Base-by-base conservation (phyloP, 2,329 filamentous ascomycete species). In the Nemania sp. region DNA sequence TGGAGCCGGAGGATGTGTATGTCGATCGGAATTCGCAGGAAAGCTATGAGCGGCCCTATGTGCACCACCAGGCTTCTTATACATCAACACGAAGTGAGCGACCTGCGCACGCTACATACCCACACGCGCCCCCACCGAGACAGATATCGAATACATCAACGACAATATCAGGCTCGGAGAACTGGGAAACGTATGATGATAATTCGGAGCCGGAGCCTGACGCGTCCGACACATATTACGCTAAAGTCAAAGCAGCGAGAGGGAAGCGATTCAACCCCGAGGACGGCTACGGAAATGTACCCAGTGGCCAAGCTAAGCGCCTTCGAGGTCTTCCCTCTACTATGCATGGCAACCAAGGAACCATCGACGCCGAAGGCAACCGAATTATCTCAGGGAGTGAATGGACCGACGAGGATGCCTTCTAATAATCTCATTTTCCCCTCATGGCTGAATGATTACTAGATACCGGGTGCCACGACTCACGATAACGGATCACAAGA, bases 141-240 rank as follows among this genome's bases (percentile, higher is more conserved):
- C 89, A 93, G 64, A 86, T 88, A 14, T 90, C 87, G 6, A 85
- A 85, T 61, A 86, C 87, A 1, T 92, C 90, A n/a, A 90, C 88
- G 1, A 80, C 80, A 19, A 80, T 89, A 22, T 91, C 89, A 5
- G 90, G 90, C 1, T 96, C 90, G 3, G 93, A 97, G 73, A 97
- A 97, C 70, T 97, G 93, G 93, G 93, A 97, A 73, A 96, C 92
- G 8, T 97, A 94, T 65, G 92, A 94, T 64, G 90, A 96, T 69
- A 84, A 81, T 61, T 91, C 88, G 57, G 87, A 91, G 65, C 83
- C 86, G 0, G 89, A 91, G 64, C 79, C 80, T 20, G 91, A 96
- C 68, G 82, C 82, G 0, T 86, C 86, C 3, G 90, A 94, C 56
- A 80, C 84, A 8, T 95, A 96, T 71, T 90, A 90, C 66, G 88